Base-by-base conservation (phyloP, 495 filamentous ascomycete genomes). In the Penicillium steckii region DNA sequence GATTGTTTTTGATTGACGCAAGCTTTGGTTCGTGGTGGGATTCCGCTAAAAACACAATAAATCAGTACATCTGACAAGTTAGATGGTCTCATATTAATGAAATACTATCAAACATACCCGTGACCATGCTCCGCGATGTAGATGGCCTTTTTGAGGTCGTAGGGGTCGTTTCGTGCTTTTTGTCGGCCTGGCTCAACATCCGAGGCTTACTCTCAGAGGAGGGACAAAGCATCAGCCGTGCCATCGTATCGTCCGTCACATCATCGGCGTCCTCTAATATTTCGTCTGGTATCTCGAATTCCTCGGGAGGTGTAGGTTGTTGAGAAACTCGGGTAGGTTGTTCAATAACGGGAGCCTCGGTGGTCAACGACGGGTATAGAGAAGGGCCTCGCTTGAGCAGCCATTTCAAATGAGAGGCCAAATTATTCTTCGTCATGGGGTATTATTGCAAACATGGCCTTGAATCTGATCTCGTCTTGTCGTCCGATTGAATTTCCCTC, bases 361-460 rank as follows among this genome's bases (percentile, higher is more conserved):
- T 55, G 18, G 61, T 59, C 52, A 73, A 56, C 42, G 65, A 62
- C 18, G 64, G 65, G 50, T 69, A 66, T 12, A 65, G 57, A 23
- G 70, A 68, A 35, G 65, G 61, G 46, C 70, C 70, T 69, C 68
- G 71, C 24, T 67, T 62, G 48, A 80, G 52, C 37, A 81, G 73
- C 77, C 78, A 80, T 70, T 71, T 69, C 33, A 81, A 68, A 59
- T 81, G 76, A 53, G 59, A 46, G 21, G 62, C 57, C 38, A 81
- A 57, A 59, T 81, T 81, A 62, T 76, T 69, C 59, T 65, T 79
- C 64, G 78, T 80, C 78, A 81, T 81, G 70, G 68, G 61, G 72
- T 45, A 59, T 60, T 68, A 19, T 52, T 54, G 25, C 59, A 49
- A 48, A 61, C 72, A 75, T 75, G 57, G 52, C 61, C 56, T 42